Conservation (phyloP, 768 basidiomycete species). For the Kwoniella europaea region DNA sequence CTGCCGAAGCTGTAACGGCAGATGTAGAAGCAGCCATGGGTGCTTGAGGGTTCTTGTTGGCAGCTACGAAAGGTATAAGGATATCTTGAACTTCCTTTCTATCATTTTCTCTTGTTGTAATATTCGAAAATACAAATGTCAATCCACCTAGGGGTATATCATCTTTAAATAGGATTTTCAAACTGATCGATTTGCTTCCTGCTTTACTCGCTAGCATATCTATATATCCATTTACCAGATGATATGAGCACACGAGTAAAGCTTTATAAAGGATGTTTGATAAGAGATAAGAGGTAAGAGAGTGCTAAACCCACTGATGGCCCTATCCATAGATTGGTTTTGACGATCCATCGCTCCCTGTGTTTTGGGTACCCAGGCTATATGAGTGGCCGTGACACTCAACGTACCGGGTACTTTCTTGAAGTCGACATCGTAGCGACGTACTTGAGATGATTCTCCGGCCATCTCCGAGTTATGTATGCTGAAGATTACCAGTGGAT, state of each 20-base stretch:
- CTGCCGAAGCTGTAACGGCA: neutral
- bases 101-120: constrained; percentile 37
- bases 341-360: constrained; percentile 46
- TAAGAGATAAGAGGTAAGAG: neutral
- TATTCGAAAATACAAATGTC: constrained; percentile 53
- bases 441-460: constrained; percentile 17
- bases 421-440: constrained; percentile 38
- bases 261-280: too few relatives aligned
- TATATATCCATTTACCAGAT: constrained; percentile 11
- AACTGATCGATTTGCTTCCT: constrained; percentile 45
- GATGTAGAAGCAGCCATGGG: constrained; percentile 5
- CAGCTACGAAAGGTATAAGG: constrained; percentile 50
- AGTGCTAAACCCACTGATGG: constrained; percentile 34
- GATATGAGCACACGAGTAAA: neutral
- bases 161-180: constrained; percentile 56
- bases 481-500: too few relatives aligned
- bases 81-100: constrained; percentile 50
- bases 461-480: constrained; percentile 1
- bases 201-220: constrained; percentile 57
- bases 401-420: constrained; percentile 44
- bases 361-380: constrained; percentile 46
- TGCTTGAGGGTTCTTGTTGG: constrained; percentile 34
- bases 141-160: constrained; percentile 52
- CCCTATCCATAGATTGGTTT: constrained; percentile 42
- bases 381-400: constrained; percentile 35